Percentiles rank a stretch among this genome's conserved stretches.
Evolutionary conservation across 305 asterid genomes (phyloP).

Genomic region (Ajuga reptans): DNA sequence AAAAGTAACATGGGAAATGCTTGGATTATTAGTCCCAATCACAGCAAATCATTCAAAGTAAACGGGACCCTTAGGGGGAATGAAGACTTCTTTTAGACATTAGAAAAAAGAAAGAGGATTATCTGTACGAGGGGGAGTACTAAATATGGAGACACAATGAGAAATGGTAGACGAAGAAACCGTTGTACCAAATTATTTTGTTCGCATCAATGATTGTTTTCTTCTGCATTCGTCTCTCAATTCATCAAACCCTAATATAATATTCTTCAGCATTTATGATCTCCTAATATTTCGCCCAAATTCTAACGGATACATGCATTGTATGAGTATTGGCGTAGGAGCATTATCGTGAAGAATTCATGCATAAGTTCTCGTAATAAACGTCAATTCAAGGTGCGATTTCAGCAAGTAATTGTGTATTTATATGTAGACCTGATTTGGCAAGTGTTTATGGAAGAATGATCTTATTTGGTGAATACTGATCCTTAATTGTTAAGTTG

Average conservation of each 20-base stretch:
- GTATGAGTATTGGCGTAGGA: not conserved
- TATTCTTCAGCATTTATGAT: not conserved
- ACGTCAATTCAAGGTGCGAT: constrained; percentile 19
- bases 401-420: not conserved
- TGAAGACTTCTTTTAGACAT: too few species aligned
- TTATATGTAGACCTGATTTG: not conserved
- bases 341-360: constrained; percentile 6
- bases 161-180: constrained; percentile 10
- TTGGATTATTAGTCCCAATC: too few species aligned
- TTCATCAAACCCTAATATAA: not conserved
- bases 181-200: not conserved
- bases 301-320: not conserved
- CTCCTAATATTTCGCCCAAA: not conserved
- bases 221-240: not conserved
- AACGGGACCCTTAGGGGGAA: too few species aligned
- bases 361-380: not conserved
- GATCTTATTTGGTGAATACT: not conserved
- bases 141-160: not conserved
- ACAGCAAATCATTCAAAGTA: too few species aligned
- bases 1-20: too few species aligned
- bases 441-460: not conserved
- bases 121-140: not conserved
- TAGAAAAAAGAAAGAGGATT: too few species aligned
- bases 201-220: not conserved
- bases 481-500: constrained; percentile 4